These are phyloP conservation scores for Darksidea phi DNA, from an alignment of 495 filamentous ascomycete species.

Conservation along the genomic window DNA sequence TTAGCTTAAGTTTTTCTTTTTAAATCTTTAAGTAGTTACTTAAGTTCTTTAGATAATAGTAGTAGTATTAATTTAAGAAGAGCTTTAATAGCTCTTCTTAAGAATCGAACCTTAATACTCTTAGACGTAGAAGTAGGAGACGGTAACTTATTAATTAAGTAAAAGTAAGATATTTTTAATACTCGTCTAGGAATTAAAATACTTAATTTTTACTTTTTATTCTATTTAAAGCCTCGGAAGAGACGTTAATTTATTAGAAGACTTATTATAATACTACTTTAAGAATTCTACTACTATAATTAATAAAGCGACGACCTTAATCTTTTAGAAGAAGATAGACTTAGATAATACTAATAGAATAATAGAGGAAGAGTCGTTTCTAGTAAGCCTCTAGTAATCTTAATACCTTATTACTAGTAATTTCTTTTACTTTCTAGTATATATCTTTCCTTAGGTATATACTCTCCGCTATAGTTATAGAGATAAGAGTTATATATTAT, in stretches of 20 bases:
- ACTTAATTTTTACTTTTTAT: not conserved
- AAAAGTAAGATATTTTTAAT: constrained; percentile 62
- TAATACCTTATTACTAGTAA: constrained; percentile 14
- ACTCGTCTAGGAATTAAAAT: constrained; percentile 41
- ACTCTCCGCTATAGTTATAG: too few species aligned
- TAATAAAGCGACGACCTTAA: constrained; percentile 19
- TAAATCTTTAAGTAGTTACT: constrained; percentile 54
- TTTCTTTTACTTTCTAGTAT: constrained; percentile 8
- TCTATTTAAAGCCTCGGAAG: constrained; percentile 28
- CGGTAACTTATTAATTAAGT: constrained; percentile 81
- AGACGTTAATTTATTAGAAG: constrained; percentile 26
- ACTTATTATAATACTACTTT: constrained; percentile 22
- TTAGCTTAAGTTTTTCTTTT: constrained; percentile 69
- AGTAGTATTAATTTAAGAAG: constrained; percentile 55
- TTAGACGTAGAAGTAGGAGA: constrained; percentile 63
- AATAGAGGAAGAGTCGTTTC: constrained; percentile 28
- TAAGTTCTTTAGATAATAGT: constrained; percentile 41
- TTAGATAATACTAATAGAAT: constrained; percentile 6
- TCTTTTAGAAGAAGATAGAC: constrained; percentile 32
- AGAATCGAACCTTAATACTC: constrained; percentile 54
- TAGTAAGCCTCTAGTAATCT: constrained; percentile 25
- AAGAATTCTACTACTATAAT: constrained; percentile 21
- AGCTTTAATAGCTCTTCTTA: constrained; percentile 59
- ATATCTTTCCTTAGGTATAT: too few species aligned
- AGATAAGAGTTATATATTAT: too few species aligned